phyloP scores from a whole-genome alignment of 345 rosid species.

The Euclidium syriacum region DNA sequence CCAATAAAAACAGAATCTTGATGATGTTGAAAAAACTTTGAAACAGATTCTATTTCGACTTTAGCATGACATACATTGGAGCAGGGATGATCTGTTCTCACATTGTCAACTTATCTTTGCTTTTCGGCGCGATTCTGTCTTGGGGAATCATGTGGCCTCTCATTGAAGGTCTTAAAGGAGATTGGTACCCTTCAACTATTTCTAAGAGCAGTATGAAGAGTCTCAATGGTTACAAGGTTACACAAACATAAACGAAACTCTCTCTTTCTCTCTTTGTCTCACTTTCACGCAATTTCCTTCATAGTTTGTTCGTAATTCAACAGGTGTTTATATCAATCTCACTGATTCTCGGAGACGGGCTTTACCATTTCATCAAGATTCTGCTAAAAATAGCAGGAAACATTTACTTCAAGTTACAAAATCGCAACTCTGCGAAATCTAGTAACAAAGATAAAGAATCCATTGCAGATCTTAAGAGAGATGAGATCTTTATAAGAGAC shows the following conservation, averaged over 20 bases:
- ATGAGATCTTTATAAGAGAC: conserved; percentile 42
- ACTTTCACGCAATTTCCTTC: neutral
- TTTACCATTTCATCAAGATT: conserved; percentile 85
- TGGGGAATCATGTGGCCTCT: conserved; percentile 99
- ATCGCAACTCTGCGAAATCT: conserved; percentile 25
- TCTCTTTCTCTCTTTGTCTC: too few species aligned
- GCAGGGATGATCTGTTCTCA: conserved; percentile 97
- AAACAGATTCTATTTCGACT: conserved; percentile 92
- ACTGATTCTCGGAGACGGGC: conserved; percentile 83
- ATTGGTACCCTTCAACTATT: conserved; percentile 56
- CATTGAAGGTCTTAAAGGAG: conserved; percentile 58
- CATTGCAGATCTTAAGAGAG: conserved; percentile 25
- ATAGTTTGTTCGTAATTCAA: neutral
- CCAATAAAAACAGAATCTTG: conserved; percentile 1
- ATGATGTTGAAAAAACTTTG: conserved; percentile 14
- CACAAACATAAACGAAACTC: neutral
- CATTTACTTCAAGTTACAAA: conserved; percentile 37
- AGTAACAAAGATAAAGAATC: conserved; percentile 33
- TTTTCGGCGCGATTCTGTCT: conserved; percentile 75
- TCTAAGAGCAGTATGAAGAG: conserved; percentile 73
- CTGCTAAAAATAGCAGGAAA: conserved; percentile 47
- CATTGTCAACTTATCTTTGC: conserved; percentile 74
- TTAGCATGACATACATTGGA: conserved; percentile 80
- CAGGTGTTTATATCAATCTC: conserved; percentile 88
- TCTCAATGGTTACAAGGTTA: conserved; percentile 87